These are phyloP conservation scores for Blastocystis sp. DNA, from an alignment of 352 stramenopile species.

Conservation along the genomic window DNA sequence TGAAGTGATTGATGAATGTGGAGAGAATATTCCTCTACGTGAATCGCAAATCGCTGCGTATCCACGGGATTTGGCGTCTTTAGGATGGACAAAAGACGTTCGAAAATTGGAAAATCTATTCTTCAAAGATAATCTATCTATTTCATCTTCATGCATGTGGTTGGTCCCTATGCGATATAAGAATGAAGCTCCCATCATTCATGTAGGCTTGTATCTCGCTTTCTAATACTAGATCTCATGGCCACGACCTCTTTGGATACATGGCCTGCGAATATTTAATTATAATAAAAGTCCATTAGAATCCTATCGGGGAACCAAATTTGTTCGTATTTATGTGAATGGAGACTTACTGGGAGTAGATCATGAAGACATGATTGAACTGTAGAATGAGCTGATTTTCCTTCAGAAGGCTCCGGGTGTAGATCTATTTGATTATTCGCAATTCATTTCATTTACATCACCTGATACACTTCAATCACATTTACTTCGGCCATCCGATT, in stretches of 20 bases:
- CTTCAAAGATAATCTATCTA: neutral
- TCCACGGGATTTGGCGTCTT: neutral
- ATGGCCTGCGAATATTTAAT: conserved; percentile 24
- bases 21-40: neutral
- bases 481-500: neutral
- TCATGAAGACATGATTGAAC: neutral
- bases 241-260: neutral
- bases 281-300: conserved; percentile 6
- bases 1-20: neutral
- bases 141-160: neutral
- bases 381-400: neutral
- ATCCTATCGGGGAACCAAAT: neutral
- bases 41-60: neutral
- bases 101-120: neutral
- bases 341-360: neutral
- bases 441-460: neutral
- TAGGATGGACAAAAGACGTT: neutral
- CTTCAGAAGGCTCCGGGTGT: conserved; percentile 20
- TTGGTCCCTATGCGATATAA: neutral
- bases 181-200: neutral
- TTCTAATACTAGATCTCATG: neutral
- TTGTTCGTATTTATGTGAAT: conserved; percentile 5
- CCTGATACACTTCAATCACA: neutral
- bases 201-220: neutral
- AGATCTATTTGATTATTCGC: conserved; percentile 19